Percentiles rank a stretch among this genome's conserved stretches.
phyloP scores from a whole-genome alignment of 257 asterid species.

The Solanum infundibuliforme region DNA sequence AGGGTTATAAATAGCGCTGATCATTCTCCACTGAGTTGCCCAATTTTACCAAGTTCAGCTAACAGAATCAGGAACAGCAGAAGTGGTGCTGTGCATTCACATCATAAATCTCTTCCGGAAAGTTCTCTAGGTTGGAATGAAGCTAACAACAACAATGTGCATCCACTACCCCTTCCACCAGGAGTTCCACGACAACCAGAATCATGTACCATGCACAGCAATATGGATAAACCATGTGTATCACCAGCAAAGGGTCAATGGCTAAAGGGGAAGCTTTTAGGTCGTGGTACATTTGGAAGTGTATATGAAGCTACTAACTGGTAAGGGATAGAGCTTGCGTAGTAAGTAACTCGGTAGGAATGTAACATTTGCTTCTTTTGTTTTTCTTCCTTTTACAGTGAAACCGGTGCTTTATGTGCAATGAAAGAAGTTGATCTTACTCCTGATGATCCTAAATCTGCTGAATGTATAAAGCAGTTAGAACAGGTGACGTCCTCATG shows the following conservation, averaged over 20 bases:
- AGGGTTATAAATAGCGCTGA: slow-evolving; percentile 20
- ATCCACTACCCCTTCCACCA: slow-evolving; percentile 83
- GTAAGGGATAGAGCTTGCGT: slow-evolving; percentile 21
- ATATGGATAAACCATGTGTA: slow-evolving; percentile 27
- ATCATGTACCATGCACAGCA: slow-evolving; percentile 16
- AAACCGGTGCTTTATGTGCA: slow-evolving; percentile 88
- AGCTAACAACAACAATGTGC: slow-evolving; percentile 27
- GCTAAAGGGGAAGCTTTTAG: slow-evolving; percentile 63
- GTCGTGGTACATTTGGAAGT: slow-evolving; percentile 84
- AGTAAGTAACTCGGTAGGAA: background rate
- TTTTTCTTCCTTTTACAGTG: slow-evolving; percentile 31
- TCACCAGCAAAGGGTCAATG: slow-evolving; percentile 56
- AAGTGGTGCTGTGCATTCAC: slow-evolving; percentile 6
- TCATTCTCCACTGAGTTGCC: slow-evolving; percentile 46
- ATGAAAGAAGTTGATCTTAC: slow-evolving; percentile 76
- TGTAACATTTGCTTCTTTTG: background rate
- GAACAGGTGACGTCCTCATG: slow-evolving; percentile 52
- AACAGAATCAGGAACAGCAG: slow-evolving; percentile 8
- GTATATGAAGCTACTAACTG: slow-evolving; percentile 74
- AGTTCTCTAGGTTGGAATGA: slow-evolving; percentile 24
- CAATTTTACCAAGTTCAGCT: slow-evolving; percentile 14
- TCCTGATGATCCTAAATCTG: slow-evolving; percentile 60
- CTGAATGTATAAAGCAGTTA: slow-evolving; percentile 63
- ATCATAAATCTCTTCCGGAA: slow-evolving; percentile 39
- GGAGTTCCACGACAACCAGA: slow-evolving; percentile 31